phyloP scores from a whole-genome alignment of 1,284 basidiomycete species.

The Leccinum fuscescens region DNA sequence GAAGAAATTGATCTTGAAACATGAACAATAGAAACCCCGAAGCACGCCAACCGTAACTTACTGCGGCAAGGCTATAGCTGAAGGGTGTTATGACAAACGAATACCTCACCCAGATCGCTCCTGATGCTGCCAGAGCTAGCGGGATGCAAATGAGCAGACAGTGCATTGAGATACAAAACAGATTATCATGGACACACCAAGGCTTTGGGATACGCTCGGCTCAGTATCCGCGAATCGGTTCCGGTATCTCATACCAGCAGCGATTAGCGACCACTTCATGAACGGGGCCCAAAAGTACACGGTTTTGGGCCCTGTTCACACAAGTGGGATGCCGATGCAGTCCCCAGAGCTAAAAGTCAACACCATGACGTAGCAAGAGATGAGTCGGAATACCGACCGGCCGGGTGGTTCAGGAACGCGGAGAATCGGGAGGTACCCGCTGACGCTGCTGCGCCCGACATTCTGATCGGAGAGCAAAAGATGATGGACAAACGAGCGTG shows the following conservation, averaged over 20 bases:
- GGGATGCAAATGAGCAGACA: conserved; percentile 12
- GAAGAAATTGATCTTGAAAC: too few species aligned
- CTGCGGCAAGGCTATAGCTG: conserved; percentile 96
- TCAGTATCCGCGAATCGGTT: conserved; percentile 85
- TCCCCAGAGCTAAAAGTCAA: conserved; percentile 4
- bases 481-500: conserved; percentile 6
- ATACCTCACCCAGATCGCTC: conserved; percentile 98
- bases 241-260: conserved; percentile 92
- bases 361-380: background rate
- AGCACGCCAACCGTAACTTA: conserved; percentile 35
- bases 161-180: background rate
- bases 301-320: conserved; percentile 73
- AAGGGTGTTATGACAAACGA: conserved; percentile 95
- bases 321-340: background rate
- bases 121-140: conserved; percentile 85
- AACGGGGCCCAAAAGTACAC: conserved; percentile 99
- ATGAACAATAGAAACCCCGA: too few species aligned
- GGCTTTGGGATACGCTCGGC: conserved; percentile 91
- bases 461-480: conserved; percentile 32
- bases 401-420: conserved; percentile 90
- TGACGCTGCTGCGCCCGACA: conserved; percentile 82
- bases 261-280: conserved; percentile 97
- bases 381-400: conserved; percentile 45
- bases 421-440: conserved; percentile 77
- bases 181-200: conserved; percentile 56